Conservation (phyloP, 1,139 yeast genomes). For the Chernovozyma sophiae-reginae region DNA sequence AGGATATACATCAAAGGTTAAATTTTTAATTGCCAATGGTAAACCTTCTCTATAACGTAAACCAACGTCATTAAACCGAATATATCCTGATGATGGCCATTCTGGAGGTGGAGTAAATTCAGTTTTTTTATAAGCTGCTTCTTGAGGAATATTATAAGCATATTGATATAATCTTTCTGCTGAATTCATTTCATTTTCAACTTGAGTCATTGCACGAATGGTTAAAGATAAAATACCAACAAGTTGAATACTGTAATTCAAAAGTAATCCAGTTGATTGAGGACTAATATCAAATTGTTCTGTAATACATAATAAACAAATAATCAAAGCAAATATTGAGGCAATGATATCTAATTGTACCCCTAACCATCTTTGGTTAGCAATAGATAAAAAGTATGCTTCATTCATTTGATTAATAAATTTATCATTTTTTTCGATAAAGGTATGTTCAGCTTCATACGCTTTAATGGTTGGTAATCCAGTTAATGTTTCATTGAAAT, state of each 20-base stretch:
- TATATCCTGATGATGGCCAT: constrained; percentile 22
- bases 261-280: constrained; percentile 42
- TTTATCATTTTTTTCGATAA: constrained; percentile 33
- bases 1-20: constrained; percentile 28
- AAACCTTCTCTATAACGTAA: constrained; percentile 19
- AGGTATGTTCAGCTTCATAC: constrained; percentile 29
- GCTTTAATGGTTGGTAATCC: constrained; percentile 45
- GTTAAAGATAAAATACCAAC: constrained; percentile 43
- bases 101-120: constrained; percentile 20
- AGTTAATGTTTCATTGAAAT: constrained; percentile 43
- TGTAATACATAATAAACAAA: constrained; percentile 40
- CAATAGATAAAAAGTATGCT: constrained; percentile 41
- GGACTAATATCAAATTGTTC: constrained; percentile 39
- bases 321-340: constrained; percentile 34
- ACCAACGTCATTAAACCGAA: constrained; percentile 16
- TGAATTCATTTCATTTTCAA: constrained; percentile 46
- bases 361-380: constrained; percentile 45
- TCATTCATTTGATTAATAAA: constrained; percentile 41
- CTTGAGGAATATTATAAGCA: constrained; percentile 27
- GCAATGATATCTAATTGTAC: constrained; percentile 41
- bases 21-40: constrained; percentile 24
- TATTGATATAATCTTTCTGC: constrained; percentile 44
- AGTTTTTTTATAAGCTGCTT: constrained; percentile 12
- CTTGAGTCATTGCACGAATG: constrained; percentile 43
- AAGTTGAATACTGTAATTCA: constrained; percentile 42